phyloP scores from a whole-genome alignment of 768 basidiomycete species.

The Lentinula edodes region DNA sequence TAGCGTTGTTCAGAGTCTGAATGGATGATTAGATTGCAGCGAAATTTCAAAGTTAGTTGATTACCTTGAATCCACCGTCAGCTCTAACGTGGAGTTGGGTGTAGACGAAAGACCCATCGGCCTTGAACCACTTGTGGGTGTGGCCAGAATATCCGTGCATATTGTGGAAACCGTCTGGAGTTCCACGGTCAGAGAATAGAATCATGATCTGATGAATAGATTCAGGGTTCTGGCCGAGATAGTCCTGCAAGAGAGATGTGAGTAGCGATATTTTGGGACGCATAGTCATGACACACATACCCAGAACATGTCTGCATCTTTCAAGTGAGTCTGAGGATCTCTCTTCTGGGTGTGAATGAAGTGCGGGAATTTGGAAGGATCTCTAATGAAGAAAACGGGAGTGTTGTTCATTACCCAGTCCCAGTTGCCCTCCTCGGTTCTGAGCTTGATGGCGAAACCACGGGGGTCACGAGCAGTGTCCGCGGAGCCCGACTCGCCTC shows the following conservation, averaged over 20 bases:
- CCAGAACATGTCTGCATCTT: slow-evolving; percentile 85
- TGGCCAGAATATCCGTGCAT: slow-evolving; percentile 94
- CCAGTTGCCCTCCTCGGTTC: slow-evolving; percentile 86
- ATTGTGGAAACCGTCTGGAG: slow-evolving; percentile 82
- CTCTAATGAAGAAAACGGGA: slow-evolving; percentile 86
- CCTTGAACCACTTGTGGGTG: slow-evolving; percentile 85
- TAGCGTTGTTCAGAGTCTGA: slow-evolving; percentile 66
- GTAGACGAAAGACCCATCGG: slow-evolving; percentile 79
- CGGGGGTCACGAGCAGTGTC: slow-evolving; percentile 93
- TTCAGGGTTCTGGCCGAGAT: slow-evolving; percentile 82
- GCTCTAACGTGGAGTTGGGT: slow-evolving; percentile 79
- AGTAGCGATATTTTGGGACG: not conserved
- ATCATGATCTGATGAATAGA: slow-evolving; percentile 88
- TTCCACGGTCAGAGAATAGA: slow-evolving; percentile 91
- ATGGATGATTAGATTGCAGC: not conserved
- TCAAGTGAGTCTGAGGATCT: slow-evolving; percentile 87
- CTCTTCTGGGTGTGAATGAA: slow-evolving; percentile 94
- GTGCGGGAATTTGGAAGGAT: slow-evolving; percentile 87
- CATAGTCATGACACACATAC: slow-evolving; percentile 25
- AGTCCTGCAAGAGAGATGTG: slow-evolving; percentile 54
- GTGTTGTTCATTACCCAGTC: slow-evolving; percentile 95
- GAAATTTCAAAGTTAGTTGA: not conserved
- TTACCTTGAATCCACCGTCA: slow-evolving; percentile 78
- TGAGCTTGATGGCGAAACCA: slow-evolving; percentile 88
- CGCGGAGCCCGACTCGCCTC: slow-evolving; percentile 82